Evolutionary conservation across 1,284 basidiomycete genomes (phyloP), one percentile per base, ranked within the genome.

Genomic region (Ceratobasidium sp.): DNA sequence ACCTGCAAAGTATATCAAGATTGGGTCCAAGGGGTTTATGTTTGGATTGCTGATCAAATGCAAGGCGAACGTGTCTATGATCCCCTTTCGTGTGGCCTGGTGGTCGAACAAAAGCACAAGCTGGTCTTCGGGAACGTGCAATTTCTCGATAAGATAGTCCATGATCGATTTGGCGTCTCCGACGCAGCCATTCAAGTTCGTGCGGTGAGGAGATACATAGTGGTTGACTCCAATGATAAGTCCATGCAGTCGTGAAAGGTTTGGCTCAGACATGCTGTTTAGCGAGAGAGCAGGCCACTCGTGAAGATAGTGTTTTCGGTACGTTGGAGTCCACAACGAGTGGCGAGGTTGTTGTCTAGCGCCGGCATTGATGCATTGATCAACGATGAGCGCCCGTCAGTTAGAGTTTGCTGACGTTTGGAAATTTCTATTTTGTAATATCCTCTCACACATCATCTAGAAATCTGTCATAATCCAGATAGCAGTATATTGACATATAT

Each of bases 1-100:
- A 71, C 67, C 67, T 35, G 67, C 55, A 28, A 47, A 71, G 41
- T 71, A 71, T 41, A 71, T 50, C 16, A 71, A 30, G 7, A 71
- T 71, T 14, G 67, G 67, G 46, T 58, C 57, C 11, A 11, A 54
- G 32, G 30, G 32, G 7, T 59, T 38, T 28, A 71, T 59, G n/a
- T 38, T 43, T 28, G 44, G 4, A 26, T 71, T 71, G 7, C 7
- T 11, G 32, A 71, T 71, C 55, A 71, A 61, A 35, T 71, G 67
- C 23, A 16, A 47, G 28, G 6, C 16, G 49, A 71, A 59, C 9
- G 30, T 46, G 30, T 3, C 16, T 13, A 71, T 26, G 46, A 71
- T 71, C 18, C 38, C 47, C 0, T 71, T 46, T 0, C 67, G 44
- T 21, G 67, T 71, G 7, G 67, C 67, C 35, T 71, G 18, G 4